A percentile compares a stretch with the other conserved stretches of the same genome.
Evolutionary conservation across 305 asterid genomes (phyloP).

Genomic region (Solanum hybrid): DNA sequence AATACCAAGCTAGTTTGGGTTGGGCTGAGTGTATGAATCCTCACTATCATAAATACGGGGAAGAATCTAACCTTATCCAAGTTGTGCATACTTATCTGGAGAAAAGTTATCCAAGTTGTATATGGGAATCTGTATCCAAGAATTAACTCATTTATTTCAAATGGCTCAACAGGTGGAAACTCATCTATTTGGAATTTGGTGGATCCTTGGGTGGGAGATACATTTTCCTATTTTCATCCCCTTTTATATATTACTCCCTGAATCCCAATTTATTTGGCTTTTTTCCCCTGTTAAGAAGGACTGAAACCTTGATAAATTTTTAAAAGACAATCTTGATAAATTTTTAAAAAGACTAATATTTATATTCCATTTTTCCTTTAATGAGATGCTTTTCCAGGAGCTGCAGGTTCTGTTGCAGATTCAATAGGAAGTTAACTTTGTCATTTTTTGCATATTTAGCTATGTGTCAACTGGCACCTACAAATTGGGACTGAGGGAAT

Average conservation of each 20-base stretch:
- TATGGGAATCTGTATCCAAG: neutral
- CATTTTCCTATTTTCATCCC: neutral
- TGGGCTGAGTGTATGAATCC: neutral
- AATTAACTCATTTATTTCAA: neutral
- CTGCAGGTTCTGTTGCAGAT: neutral
- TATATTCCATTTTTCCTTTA: neutral
- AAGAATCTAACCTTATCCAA: neutral
- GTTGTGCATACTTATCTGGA: neutral
- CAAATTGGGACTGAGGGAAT: neutral
- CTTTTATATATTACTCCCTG: neutral
- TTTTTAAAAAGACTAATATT: neutral
- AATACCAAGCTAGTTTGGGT: neutral
- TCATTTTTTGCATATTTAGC: neutral
- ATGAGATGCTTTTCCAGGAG: neutral
- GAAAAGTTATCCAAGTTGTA: neutral
- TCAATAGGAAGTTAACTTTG: neutral
- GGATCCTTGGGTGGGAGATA: neutral
- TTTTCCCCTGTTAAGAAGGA: neutral
- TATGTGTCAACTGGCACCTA: neutral
- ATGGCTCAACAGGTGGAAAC: neutral
- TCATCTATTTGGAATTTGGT: neutral
- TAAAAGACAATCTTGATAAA: too few relatives aligned
- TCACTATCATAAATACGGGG: neutral
- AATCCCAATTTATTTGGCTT: neutral
- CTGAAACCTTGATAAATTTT: neutral